Evolutionary conservation across 129 eudicot species (phyloP).

Genomic region (Heracleum sosnowskyi): DNA sequence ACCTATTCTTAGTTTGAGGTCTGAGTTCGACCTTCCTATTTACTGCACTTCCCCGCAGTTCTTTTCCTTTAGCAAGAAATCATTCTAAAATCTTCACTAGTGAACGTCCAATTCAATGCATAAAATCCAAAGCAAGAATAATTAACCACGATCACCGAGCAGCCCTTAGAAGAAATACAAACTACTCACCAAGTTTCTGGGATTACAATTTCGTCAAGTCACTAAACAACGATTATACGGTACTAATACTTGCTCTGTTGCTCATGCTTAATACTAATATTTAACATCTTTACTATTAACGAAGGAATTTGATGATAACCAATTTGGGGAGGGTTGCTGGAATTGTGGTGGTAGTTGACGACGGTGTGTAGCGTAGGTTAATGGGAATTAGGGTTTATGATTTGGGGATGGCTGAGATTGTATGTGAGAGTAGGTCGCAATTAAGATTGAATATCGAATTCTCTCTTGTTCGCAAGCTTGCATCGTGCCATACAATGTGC

Average conservation of each 20-base stretch:
- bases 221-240: conserved; percentile 3
- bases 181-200: background rate
- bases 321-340: no score
- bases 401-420: no score
- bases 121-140: background rate
- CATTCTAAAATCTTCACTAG: background rate
- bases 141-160: background rate
- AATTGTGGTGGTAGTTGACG: no score
- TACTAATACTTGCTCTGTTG: background rate
- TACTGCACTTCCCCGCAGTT: background rate
- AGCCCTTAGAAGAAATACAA: background rate
- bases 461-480: no score
- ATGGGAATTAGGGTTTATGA: no score
- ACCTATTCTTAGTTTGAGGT: no score
- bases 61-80: background rate
- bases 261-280: background rate
- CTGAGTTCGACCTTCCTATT: background rate
- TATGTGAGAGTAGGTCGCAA: no score
- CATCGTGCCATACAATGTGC: no score
- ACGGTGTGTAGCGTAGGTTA: no score
- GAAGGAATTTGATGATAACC: no score
- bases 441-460: no score
- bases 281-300: no score
- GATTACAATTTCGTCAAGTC: conserved; percentile 7
- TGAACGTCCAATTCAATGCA: background rate